Evolutionary conservation across 768 basidiomycete genomes (phyloP), one percentile per base, ranked within the genome.

Genomic region (Calocybe cyanea): DNA sequence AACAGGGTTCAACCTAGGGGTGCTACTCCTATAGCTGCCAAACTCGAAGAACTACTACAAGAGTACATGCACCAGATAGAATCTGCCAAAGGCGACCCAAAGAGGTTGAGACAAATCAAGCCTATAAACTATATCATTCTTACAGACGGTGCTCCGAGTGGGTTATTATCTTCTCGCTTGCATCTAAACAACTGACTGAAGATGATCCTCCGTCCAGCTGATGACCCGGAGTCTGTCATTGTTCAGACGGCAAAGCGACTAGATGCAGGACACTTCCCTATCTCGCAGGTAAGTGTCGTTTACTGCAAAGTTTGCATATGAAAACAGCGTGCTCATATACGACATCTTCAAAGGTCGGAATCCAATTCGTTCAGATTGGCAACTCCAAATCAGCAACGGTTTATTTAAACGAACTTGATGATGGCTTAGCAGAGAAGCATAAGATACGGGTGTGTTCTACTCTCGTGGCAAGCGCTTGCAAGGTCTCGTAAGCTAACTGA

Each of bases 331-430:
- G 3, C 30, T 9, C 21, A 17, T 13, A n/a, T 21, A 30, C 14
- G 34, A 34, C 44, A 18, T 43, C 19, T 8, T 23, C 30, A 1
- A 57, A 85, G 75, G 67, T 85, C 14, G 81, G 84, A 0, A 75
- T 86, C 20, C 83, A 85, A 51, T 85, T 89, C 41, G 75, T 89
- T 1, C 87, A 88, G 60, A 77, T 89, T 28, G 86, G 86, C 4
- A 59, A 76, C 50, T 61, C 57, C 53, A 58, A 46, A 28, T 53
- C 41, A 36, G 57, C 48, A 67, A 80, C 36, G 53, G 69, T 2
- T 64, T 83, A 59, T 53, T 67, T 80, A 36, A 59, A 68, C 45
- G 64, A 75, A 43, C 66, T 87, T 10, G 87, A 88, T 52, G 75
- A 86, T 52, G 75, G 69, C 9, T 62, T 88, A 28, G 54, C 68